Evolutionary conservation across 2,329 filamentous ascomycete species (phyloP), one percentile per base, ranked within the genome.

Genomic region (Microsporum canis): DNA sequence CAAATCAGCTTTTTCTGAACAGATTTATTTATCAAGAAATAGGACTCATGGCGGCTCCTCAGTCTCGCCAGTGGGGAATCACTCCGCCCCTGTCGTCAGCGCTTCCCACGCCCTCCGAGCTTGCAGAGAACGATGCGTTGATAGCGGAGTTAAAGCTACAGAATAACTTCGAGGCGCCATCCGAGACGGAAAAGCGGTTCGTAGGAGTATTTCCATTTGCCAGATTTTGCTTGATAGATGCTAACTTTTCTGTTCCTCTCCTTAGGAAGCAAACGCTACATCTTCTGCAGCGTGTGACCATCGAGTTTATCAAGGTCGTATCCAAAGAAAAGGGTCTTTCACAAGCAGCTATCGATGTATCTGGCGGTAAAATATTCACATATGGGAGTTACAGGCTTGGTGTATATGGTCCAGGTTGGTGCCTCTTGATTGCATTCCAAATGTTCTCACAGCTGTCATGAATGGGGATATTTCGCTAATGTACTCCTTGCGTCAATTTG

Each of bases 311-410:
- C 61, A 86, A 86, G 72, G 82, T 84, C 65, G 91, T 96, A 7
- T 89, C 89, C 66, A 80, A 81, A 66, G 81, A 84, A 69, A 91
- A 88, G 72, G 86, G 81, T 58, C 80, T 92, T 58, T 87, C 91
- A 53, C 83, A 89, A 49, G 84, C 86, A 36, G 83, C 94, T 53
- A 83, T 94, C 53, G 89, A 91, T 67, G 86, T 88, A 70, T 89
- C 91, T 4, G 89, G 91, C 59, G 94, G 91, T 65, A 94, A 92
- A 77, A 86, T 99, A 66, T 96, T 95, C 73, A 95, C 92, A 0
- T 99, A 94, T 73, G 94, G 94, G 65, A 97, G 94, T 75, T 99
- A 92, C 74, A 87, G 91, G 43, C 80, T 99, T 10, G 94, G 94
- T 63, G 94, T 97, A 29, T 96, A 89, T 73, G 91, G 91, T 4